Evolutionary conservation across 1,139 yeast species (phyloP).

Genomic region (Suhomyces maxii): DNA sequence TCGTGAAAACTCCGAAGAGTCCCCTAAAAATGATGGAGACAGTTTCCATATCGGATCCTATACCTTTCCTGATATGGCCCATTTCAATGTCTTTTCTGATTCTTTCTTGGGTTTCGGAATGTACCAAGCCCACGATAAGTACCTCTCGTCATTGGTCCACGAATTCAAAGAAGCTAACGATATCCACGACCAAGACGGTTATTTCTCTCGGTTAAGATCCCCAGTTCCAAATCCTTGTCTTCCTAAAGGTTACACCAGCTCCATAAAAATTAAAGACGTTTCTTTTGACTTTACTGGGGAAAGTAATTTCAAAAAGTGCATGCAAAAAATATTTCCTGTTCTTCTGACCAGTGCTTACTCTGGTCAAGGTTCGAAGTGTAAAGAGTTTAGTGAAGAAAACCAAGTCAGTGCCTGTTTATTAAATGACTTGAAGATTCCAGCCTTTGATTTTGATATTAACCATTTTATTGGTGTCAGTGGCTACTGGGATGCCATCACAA

Average conservation of each 20-base stretch:
- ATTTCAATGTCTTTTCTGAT: constrained; percentile 62
- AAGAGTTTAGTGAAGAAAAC: constrained; percentile 29
- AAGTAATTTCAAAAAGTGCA: constrained; percentile 60
- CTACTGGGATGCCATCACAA: constrained; percentile 71
- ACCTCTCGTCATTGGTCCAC: constrained; percentile 41
- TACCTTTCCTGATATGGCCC: constrained; percentile 14
- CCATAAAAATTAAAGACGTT: constrained; percentile 23
- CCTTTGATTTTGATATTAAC: constrained; percentile 65
- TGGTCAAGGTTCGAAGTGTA: constrained; percentile 23
- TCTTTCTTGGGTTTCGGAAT: constrained; percentile 80
- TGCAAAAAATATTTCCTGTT: constrained; percentile 53
- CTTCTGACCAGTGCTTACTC: constrained; percentile 39
- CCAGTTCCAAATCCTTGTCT: constrained; percentile 61
- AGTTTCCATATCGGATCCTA: background rate
- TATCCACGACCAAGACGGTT: constrained; percentile 12
- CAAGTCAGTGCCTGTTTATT: constrained; percentile 52
- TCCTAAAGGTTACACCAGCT: constrained; percentile 46
- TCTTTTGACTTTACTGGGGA: constrained; percentile 51
- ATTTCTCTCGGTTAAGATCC: constrained; percentile 16
- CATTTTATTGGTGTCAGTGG: constrained; percentile 81
- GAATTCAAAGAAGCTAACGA: constrained; percentile 19
- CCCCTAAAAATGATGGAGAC: background rate
- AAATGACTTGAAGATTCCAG: constrained; percentile 53
- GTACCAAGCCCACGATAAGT: constrained; percentile 61
- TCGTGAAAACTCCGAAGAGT: background rate